Base-by-base conservation (phyloP, 2,329 filamentous ascomycete genomes). In the Arthrinium phaeospermum region DNA sequence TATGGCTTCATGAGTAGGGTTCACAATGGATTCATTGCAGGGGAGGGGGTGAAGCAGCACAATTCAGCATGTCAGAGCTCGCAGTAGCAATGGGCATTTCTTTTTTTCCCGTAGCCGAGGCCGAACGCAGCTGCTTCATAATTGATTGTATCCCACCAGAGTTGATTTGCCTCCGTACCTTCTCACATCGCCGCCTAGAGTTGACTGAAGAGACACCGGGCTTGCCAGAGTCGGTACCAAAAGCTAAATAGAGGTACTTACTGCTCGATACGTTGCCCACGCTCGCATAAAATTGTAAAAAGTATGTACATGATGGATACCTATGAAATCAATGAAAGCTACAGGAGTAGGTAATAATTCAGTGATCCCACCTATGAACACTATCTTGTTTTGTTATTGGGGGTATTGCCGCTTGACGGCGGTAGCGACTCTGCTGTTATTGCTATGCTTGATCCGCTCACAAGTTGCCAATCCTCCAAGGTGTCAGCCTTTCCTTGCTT, bases 1-100 rank as follows among this genome's bases (percentile, higher is more conserved):
- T 64, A 64, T 64, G 57, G 34, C 57, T 41, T 64, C 57, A 64
- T 64, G 57, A 64, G 57, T 64, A 64, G 30, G 57, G 34, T 64
- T 27, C 57, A 64, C 57, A 22, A n/a, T 64, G 57, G 57, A 64
- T 64, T 41, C 14, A n/a, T 64, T 64, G 34, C 57, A n/a, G 22
- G 34, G 34, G 34, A 41, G 34, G 19, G 19, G 57, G 19, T n/a
- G 57, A 64, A 22, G 34, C 34, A 64, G 22, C 34, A 64, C 19
- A 64, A 64, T 41, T 4, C 57, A 14, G 19, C 34, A 64, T 37
- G 34, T 37, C 22, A 4, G 34, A 41, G 22, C 57, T 22, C 19
- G 46, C 46, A 19, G 22, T n/a, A 34, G 57, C 57, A 41, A 64
- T 41, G 57, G 41, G 10, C n/a, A 41, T 64, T 49, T n/a, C 53